A percentile compares a stretch with the other conserved stretches of the same genome.
These are phyloP conservation scores for Kodamaea fukazawae DNA, from an alignment of 805 yeast genomes.

Conservation along the genomic window DNA sequence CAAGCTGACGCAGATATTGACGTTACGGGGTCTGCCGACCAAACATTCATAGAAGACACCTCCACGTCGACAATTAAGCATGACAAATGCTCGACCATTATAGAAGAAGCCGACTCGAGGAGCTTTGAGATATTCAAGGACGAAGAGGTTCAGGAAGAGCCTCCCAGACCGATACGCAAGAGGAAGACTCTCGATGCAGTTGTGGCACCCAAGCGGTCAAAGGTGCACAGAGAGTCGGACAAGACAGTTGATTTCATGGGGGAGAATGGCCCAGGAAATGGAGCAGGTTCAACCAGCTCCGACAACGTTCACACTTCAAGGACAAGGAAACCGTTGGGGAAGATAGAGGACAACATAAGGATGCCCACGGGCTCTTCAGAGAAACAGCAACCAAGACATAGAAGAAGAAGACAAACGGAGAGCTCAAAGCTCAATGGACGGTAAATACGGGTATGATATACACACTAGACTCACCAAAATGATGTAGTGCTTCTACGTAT, in stretches of 20 bases:
- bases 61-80: conserved; percentile 8
- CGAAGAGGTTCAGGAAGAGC: background rate
- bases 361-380: background rate
- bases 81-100: conserved; percentile 1
- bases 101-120: background rate
- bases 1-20: background rate
- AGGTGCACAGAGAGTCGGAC: conserved; percentile 65
- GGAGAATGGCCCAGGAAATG: conserved; percentile 22
- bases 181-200: no score
- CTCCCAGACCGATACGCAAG: background rate
- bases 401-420: no score
- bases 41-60: conserved; percentile 4
- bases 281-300: no score
- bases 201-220: no score
- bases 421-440: background rate
- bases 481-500: no score
- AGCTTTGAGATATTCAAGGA: conserved; percentile 9
- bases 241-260: conserved; percentile 60
- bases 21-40: conserved; percentile 1
- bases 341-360: conserved; percentile 1
- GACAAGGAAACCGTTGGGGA: conserved; percentile 7
- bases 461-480: no score
- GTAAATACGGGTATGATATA: background rate
- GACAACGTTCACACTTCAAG: background rate
- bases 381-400: no score